A percentile compares a stretch with the other conserved stretches of the same genome.
These are phyloP conservation scores for Penicillium pulvis DNA, from an alignment of 495 filamentous ascomycete genomes.

Conservation along the genomic window DNA sequence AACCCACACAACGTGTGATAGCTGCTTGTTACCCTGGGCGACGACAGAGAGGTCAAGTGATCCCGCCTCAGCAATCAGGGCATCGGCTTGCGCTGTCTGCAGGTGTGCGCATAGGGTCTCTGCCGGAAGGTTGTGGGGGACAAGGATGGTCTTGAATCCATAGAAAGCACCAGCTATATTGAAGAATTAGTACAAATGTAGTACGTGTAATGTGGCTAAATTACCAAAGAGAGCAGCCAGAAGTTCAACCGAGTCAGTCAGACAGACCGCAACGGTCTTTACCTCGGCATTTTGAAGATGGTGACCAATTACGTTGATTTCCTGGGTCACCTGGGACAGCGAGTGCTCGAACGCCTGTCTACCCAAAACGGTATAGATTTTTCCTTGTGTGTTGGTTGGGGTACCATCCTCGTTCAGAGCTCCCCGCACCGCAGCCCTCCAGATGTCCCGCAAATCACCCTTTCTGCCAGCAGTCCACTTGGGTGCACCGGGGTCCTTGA, in stretches of 20 bases:
- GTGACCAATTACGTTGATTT: constrained; percentile 85
- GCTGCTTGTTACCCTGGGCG: constrained; percentile 61
- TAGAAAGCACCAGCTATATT: constrained; percentile 75
- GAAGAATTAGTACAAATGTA: constrained; percentile 12
- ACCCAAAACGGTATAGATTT: constrained; percentile 80
- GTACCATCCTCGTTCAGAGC: constrained; percentile 60
- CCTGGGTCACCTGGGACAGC: constrained; percentile 70
- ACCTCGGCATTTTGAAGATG: constrained; percentile 67
- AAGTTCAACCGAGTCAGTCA: constrained; percentile 91
- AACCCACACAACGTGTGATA: constrained; percentile 88
- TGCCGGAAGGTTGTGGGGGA: constrained; percentile 77
- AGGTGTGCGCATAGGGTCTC: constrained; percentile 69
- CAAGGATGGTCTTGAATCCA: constrained; percentile 71
- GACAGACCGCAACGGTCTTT: constrained; percentile 84
- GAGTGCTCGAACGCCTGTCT: constrained; percentile 69
- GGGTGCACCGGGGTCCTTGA: constrained; percentile 79
- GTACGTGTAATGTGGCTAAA: constrained; percentile 17
- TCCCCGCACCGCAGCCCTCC: constrained; percentile 74
- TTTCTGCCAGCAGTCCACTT: constrained; percentile 81
- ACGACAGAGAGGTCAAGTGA: constrained; percentile 78
- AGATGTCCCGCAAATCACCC: constrained; percentile 91
- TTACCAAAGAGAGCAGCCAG: constrained; percentile 70
- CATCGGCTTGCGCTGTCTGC: constrained; percentile 69
- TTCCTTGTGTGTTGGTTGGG: constrained; percentile 63
- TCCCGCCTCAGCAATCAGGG: constrained; percentile 83